phyloP scores from a whole-genome alignment of 257 asterid species.

The Ilex aquifolium region DNA sequence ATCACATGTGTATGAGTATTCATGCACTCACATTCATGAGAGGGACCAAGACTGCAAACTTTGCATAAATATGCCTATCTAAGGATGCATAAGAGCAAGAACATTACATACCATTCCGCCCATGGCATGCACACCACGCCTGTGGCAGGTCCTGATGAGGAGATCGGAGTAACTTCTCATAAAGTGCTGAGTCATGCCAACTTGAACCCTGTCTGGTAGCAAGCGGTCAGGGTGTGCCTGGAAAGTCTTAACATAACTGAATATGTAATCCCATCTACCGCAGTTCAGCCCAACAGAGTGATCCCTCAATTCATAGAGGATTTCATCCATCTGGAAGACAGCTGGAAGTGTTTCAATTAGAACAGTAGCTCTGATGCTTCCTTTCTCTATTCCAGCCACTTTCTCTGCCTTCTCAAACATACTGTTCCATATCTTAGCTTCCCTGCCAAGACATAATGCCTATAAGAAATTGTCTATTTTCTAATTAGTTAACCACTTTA shows the following conservation, averaged over 20 bases:
- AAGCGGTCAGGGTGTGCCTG: slow-evolving; percentile 82
- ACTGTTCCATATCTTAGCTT: slow-evolving; percentile 85
- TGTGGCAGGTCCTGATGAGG: slow-evolving; percentile 79
- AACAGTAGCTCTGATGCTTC: slow-evolving; percentile 94
- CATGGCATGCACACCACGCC: slow-evolving; percentile 93
- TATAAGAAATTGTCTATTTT: too few relatives aligned
- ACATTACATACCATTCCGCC: slow-evolving; percentile 73
- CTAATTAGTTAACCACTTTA: too few relatives aligned
- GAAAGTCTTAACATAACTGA: slow-evolving; percentile 92
- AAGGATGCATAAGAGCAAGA: background rate
- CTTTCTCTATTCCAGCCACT: slow-evolving; percentile 61
- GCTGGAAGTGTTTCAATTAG: slow-evolving; percentile 95
- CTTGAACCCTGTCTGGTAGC: slow-evolving; percentile 83
- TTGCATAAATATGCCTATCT: background rate
- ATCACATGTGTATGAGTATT: too few relatives aligned
- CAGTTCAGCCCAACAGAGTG: slow-evolving; percentile 88
- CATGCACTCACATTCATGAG: too few relatives aligned
- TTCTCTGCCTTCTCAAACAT: slow-evolving; percentile 75
- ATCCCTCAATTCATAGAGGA: slow-evolving; percentile 70
- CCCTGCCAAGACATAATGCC: slow-evolving; percentile 37
- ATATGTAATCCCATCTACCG: slow-evolving; percentile 96
- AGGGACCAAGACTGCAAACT: too few relatives aligned
- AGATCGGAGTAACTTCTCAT: slow-evolving; percentile 85
- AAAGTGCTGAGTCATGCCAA: slow-evolving; percentile 90
- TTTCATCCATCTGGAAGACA: slow-evolving; percentile 92